Base-by-base conservation (phyloP, 2,329 filamentous ascomycete genomes). In the Botrytis squamosa region DNA sequence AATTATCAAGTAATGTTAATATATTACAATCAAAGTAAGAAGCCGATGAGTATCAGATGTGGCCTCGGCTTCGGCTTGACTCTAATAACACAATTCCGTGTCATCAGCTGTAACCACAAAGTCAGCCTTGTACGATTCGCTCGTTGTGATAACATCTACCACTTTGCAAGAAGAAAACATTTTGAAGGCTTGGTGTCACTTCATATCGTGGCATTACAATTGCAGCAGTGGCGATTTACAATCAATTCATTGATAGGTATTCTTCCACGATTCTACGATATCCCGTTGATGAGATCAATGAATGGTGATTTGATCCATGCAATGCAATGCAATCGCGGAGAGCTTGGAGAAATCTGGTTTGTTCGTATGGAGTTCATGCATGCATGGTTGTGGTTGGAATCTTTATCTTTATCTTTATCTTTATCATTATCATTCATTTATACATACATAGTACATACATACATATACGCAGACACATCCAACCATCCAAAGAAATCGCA, bases 131-230 rank as follows among this genome's bases (percentile, higher is more conserved):
- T 66, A 76, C 77, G 40, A 80, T 80, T 80, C 79, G 77, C 74
- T 74, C 65, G 73, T 77, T 75, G 67, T 52, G 60, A 60, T 72
- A 59, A 10, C 33, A 33, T 72, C 29, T 29, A 66, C 60, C 75
- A 74, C 75, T 55, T 55, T n/a, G 49, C 12, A 0, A 52, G 16
- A 25, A 52, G n/a, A 7, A 49, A n/a, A n/a, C 2, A 14, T 16
- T 6, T 1, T n/a, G 10, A 25, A 52, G 49, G 49, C 44, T 25
- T 33, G n/a, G 78, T 40, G 75, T 73, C 72, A 72, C 49, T 42
- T 77, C 76, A 46, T 77, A 77, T 79, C 78, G 78, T 80, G 79
- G 78, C 78, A 79, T 74, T 72, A 74, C 64, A 52, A 68, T 55
- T 72, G 73, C 74, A 74, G 66, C 57, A 68, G 62, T 74, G 70